These are phyloP conservation scores for Boletus eberwhitei DNA, from an alignment of 768 basidiomycete species.

Conservation along the genomic window DNA sequence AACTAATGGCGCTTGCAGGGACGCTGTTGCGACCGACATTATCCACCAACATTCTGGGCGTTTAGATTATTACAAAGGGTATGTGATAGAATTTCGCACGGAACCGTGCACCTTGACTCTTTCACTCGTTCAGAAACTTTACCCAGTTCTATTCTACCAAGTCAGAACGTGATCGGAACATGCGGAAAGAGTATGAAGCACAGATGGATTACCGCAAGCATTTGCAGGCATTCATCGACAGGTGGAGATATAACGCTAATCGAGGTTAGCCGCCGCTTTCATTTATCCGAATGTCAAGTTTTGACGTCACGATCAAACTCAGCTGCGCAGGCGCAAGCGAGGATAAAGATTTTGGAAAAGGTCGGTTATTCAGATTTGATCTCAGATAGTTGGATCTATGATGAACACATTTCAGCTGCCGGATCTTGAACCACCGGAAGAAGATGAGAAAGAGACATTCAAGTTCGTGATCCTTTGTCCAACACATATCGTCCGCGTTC, in stretches of 20 bases:
- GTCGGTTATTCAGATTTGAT: slow-evolving; percentile 29
- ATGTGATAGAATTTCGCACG: slow-evolving; percentile 7
- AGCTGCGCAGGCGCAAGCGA: slow-evolving; percentile 86
- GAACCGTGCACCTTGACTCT: slow-evolving; percentile 1
- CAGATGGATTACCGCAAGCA: slow-evolving; percentile 95
- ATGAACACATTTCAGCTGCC: slow-evolving; percentile 56
- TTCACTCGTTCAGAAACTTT: slow-evolving; percentile 67
- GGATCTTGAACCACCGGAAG: slow-evolving; percentile 88
- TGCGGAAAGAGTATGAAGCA: slow-evolving; percentile 92
- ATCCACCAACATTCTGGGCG: slow-evolving; percentile 93
- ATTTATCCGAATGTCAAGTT: neutral
- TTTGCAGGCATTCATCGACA: slow-evolving; percentile 95
- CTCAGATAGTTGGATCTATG: neutral
- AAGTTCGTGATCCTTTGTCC: slow-evolving; percentile 46
- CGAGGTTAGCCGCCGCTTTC: slow-evolving; percentile 48
- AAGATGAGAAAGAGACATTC: slow-evolving; percentile 91
- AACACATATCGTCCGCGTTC: neutral
- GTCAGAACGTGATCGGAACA: slow-evolving; percentile 86
- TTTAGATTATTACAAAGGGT: slow-evolving; percentile 98
- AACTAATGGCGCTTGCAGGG: slow-evolving; percentile 40
- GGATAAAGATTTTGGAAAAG: slow-evolving; percentile 78
- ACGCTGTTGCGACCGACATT: slow-evolving; percentile 96
- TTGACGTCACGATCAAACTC: slow-evolving; percentile 5
- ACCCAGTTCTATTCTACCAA: slow-evolving; percentile 99
- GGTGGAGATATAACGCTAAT: slow-evolving; percentile 98